These are phyloP conservation scores for Scedosporium apiospermum DNA, from an alignment of 2,329 filamentous ascomycete genomes.

Conservation along the genomic window DNA sequence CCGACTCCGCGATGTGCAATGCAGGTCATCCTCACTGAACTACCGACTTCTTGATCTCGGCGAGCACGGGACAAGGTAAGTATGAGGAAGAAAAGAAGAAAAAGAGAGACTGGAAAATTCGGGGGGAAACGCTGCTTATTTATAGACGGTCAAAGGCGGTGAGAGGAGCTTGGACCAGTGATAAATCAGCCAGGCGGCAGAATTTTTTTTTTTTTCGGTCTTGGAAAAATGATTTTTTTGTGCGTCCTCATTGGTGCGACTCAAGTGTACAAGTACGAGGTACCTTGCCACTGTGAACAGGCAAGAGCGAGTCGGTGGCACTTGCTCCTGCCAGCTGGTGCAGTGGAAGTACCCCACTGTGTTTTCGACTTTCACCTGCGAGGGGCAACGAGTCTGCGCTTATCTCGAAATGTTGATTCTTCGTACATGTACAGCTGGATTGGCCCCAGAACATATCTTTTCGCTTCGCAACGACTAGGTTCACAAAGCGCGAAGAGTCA, in stretches of 20 bases:
- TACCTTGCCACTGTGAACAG: not conserved
- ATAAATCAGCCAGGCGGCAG: not conserved
- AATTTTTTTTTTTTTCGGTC: not conserved
- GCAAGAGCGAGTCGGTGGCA: not conserved
- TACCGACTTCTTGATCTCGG: slow-evolving; percentile 32
- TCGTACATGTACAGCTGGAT: not conserved
- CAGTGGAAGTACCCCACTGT: not conserved
- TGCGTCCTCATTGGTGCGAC: not conserved
- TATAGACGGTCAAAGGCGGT: not conserved
- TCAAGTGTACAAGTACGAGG: not conserved
- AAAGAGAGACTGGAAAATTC: slow-evolving; percentile 8
- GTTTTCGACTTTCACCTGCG: not conserved
- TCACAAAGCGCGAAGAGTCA: not conserved
- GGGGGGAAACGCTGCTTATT: not conserved
- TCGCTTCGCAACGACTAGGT: not conserved
- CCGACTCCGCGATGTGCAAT: slow-evolving; percentile 44
- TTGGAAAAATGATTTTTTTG: not conserved
- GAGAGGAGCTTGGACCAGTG: not conserved
- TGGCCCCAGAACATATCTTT: not conserved
- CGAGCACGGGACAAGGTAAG: slow-evolving; percentile 37
- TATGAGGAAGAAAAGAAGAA: slow-evolving; percentile 34
- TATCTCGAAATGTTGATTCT: not conserved
- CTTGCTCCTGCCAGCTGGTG: not conserved
- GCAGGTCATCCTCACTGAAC: slow-evolving; percentile 36
- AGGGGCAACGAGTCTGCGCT: not conserved